Evolutionary conservation across 1,139 yeast species (phyloP), one percentile per base, ranked within the genome.

Genomic region (Scheffersomyces insectosa): DNA sequence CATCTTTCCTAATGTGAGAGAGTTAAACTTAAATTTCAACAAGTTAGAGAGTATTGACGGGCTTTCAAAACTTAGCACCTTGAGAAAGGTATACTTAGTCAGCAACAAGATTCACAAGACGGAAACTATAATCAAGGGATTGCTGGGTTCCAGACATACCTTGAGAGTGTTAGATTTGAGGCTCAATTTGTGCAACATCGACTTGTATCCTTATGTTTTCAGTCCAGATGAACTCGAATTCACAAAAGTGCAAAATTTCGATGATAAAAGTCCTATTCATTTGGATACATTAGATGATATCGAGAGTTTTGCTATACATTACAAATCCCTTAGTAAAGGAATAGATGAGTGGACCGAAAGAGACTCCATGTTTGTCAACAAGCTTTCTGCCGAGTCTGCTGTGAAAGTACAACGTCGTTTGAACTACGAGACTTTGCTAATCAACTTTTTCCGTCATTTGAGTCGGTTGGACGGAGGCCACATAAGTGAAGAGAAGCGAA

Each of bases 161-260:
- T 57, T 80, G 44, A 65, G 59, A 43, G 60, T 68, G 9, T 54
- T 80, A 14, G 85, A 80, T 55, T 50, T 78, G 37, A 63, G 85
- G 41, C 72, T 79, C 44, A 81, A 81, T 50, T 75, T 81, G 8
- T 52, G 79, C 34, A 79, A 74, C 35, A 60, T 63, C 31, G 73
- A 69, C 11, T 65, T 77, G 37, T 80, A 80, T 54, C 82, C 84
- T 0, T 78, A 68, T 52, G 77, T 80, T 2, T 79, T 79, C 57
- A 72, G 71, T 47, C 75, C 78, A 3, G 66, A 72, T 13, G 80
- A 77, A 47, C 51, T 67, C 14, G 71, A 66, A 20, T 52, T 54
- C 37, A 55, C 57, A 13, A 48, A 48, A 29, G 36, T 46, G 28
- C 52, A 45, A 31, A 48, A 43, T 34, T 33, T 39, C 28, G 43